Evolutionary conservation across 2,329 filamentous ascomycete genomes (phyloP).

Genomic region (Monosporascus sp.): DNA sequence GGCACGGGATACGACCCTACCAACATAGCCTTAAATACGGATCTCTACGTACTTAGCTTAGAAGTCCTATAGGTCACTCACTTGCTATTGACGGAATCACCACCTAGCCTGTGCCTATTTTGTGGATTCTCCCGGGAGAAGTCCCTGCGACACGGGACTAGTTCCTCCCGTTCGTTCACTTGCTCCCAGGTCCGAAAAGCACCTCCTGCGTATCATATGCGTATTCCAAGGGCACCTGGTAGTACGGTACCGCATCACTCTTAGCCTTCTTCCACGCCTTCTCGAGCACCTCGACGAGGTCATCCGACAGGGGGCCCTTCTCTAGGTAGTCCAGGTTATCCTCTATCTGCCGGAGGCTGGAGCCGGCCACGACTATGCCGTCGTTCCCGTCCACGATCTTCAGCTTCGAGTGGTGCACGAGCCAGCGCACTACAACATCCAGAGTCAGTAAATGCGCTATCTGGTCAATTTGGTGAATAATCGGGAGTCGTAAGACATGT

Average conservation of each 20-base stretch:
- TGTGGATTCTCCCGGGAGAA: neutral
- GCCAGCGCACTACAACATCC: too few relatives aligned
- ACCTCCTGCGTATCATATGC: constrained; percentile 57
- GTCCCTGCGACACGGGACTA: neutral
- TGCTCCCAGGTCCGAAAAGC: constrained; percentile 40
- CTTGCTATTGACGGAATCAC: too few relatives aligned
- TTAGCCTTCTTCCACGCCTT: constrained; percentile 68
- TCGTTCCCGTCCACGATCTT: constrained; percentile 46
- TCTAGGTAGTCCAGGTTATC: constrained; percentile 52
- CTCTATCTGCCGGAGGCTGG: constrained; percentile 48
- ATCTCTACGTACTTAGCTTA: too few relatives aligned
- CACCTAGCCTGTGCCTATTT: too few relatives aligned
- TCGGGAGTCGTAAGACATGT: too few relatives aligned
- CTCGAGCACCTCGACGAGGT: constrained; percentile 68
- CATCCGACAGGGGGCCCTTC: constrained; percentile 66
- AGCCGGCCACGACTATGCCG: constrained; percentile 54
- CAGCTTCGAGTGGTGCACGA: constrained; percentile 61
- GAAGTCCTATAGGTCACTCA: too few relatives aligned
- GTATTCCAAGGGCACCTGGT: constrained; percentile 57
- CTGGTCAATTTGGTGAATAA: too few relatives aligned
- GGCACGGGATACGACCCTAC: too few relatives aligned
- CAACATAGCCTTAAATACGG: too few relatives aligned
- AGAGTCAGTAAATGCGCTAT: too few relatives aligned
- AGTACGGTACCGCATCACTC: constrained; percentile 43
- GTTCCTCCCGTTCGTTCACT: neutral